These are phyloP conservation scores for Gastrolobium villosum DNA, from an alignment of 306 rosid species.

Conservation along the genomic window DNA sequence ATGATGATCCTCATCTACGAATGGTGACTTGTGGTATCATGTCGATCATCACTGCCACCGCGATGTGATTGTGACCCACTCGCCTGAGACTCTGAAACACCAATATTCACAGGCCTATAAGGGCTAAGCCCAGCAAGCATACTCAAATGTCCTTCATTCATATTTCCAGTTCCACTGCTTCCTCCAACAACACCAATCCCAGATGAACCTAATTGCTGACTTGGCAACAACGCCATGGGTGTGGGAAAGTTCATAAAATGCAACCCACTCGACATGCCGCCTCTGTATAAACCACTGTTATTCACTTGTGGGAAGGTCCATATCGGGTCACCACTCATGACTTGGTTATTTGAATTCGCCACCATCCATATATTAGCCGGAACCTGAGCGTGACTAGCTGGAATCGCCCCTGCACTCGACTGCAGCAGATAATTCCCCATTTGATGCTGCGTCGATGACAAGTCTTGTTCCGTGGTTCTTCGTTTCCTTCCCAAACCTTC, in stretches of 20 bases:
- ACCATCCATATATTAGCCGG: constrained; percentile 87
- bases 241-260: constrained; percentile 86
- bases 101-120: constrained; percentile 55
- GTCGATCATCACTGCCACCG: constrained; percentile 62
- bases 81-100: constrained; percentile 59
- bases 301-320: constrained; percentile 89
- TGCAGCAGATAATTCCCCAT: constrained; percentile 74
- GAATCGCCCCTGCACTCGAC: constrained; percentile 60
- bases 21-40: constrained; percentile 69
- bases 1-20: constrained; percentile 55
- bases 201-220: constrained; percentile 61
- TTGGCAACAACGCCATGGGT: constrained; percentile 67
- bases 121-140: constrained; percentile 71
- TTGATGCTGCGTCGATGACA: constrained; percentile 59
- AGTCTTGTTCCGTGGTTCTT: constrained; percentile 67
- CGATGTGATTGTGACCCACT: constrained; percentile 76
- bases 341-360: constrained; percentile 68
- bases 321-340: constrained; percentile 89
- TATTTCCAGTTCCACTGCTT: constrained; percentile 32
- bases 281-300: constrained; percentile 70
- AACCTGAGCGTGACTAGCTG: constrained; percentile 66
- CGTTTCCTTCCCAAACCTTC: constrained; percentile 74
- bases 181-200: constrained; percentile 37
- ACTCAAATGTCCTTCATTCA: constrained; percentile 64
- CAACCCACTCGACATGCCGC: constrained; percentile 73